Evolutionary conservation across 1,284 basidiomycete genomes (phyloP), one percentile per base, ranked within the genome.

Genomic region (Cronartium ribicola): DNA sequence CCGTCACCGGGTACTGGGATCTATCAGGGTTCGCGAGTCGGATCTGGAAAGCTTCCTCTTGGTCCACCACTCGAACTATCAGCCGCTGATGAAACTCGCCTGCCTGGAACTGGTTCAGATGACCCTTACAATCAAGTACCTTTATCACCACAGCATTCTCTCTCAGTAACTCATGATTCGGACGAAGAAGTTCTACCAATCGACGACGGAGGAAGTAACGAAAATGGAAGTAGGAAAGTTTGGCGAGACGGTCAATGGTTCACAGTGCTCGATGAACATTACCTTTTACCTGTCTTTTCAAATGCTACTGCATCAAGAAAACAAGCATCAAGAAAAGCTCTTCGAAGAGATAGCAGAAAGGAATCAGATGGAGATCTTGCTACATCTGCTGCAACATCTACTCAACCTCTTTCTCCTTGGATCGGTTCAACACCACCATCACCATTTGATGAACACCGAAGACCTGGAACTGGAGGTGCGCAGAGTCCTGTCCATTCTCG

Each of bases 251-350:
- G 85, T 5, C 91, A 94, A 81, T 98, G 95, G 94, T 98, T 98
- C 87, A 94, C 94, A 78, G 86, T 89, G 41, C 84, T 98, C 61
- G 95, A 98, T 82, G 93, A 98, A 82, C 86, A 93, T 75, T 98
- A 97, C 81, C 84, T 98, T 17, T 82, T 98, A 3, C 96, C 95
- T 14, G 84, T 97, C 55, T 74, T 74, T 41, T 67, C 65, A 37
- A 74, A 74, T 74, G 78, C 82, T 40, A 83, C 83, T 0, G 83
- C 83, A 0, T 81, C 78, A 14, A 78, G 83, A 37, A 80, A 81
- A 76, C 81, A 83, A 69, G 80, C 81, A 40, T 79, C 80, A 73
- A 79, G 80, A 46, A 81, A 80, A 74, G 77, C 77, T 37, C 48
- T 76, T 22, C 60, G 76, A 14, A 75, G 67, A 17, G 48, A 69